Conservation (phyloP, 139 green algal species). For the Astrephomene gubernaculifera region DNA sequence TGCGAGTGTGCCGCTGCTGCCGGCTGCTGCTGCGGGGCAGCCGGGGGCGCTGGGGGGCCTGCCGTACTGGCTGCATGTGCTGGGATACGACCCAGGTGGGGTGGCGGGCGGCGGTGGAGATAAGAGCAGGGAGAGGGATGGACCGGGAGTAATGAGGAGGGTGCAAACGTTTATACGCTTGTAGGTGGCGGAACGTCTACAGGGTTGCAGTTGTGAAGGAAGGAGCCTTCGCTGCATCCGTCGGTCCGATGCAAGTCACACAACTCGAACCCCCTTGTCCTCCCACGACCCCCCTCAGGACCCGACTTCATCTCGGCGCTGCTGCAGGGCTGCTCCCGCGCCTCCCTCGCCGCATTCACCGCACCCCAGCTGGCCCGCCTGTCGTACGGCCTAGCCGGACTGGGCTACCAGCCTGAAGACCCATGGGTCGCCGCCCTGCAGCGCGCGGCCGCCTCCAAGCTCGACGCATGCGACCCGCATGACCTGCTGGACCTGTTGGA, state of each 20-base stretch:
- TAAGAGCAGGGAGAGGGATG: too few relatives aligned
- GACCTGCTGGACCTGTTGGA: slow-evolving; percentile 34
- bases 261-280: too few relatives aligned
- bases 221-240: too few relatives aligned
- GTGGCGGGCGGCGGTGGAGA: too few relatives aligned
- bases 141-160: too few relatives aligned
- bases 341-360: neutral
- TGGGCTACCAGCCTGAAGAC: slow-evolving; percentile 28
- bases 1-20: slow-evolving; percentile 6
- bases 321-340: neutral
- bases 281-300: neutral
- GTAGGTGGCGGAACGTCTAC: too few relatives aligned
- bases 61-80: neutral
- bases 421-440: slow-evolving; percentile 11
- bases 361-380: slow-evolving; percentile 31
- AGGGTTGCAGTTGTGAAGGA: too few relatives aligned
- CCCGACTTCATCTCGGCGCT: slow-evolving; percentile 20
- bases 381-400: neutral
- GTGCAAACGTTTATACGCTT: too few relatives aligned
- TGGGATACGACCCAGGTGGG: slow-evolving; percentile 28
- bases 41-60: neutral
- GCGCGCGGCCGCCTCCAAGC: neutral
- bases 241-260: too few relatives aligned
- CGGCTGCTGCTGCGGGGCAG: neutral
- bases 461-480: slow-evolving; percentile 1